Evolutionary conservation across 169 alveolate genomes (phyloP).

Genomic region (Babesia divergens): DNA sequence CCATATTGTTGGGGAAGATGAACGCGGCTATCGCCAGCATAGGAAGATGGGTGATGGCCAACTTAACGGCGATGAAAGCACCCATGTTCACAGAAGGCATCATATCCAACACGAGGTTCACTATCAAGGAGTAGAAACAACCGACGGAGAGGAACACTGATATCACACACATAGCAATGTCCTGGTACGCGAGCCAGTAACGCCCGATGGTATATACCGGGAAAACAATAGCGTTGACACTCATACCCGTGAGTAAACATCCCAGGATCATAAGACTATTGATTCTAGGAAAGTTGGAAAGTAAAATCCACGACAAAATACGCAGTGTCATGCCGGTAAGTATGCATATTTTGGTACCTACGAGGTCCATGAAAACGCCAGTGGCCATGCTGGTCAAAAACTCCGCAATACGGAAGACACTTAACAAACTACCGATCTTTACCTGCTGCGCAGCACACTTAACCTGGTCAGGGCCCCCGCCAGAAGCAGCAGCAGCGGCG

Average conservation of each 20-base stretch:
- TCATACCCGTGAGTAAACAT: slow-evolving; percentile 36
- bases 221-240: slow-evolving; percentile 52
- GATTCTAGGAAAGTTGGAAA: slow-evolving; percentile 8
- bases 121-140: slow-evolving; percentile 26
- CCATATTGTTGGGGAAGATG: slow-evolving; percentile 42
- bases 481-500: not conserved
- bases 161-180: slow-evolving; percentile 37
- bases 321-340: slow-evolving; percentile 20
- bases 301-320: slow-evolving; percentile 37
- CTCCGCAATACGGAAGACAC: slow-evolving; percentile 56
- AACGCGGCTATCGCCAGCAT: slow-evolving; percentile 18
- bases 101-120: slow-evolving; percentile 17
- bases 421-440: slow-evolving; percentile 34
- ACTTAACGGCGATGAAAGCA: slow-evolving; percentile 4
- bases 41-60: slow-evolving; percentile 52
- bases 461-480: not conserved
- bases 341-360: slow-evolving; percentile 49
- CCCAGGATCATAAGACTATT: slow-evolving; percentile 34
- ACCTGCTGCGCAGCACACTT: slow-evolving; percentile 39
- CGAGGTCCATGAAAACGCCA: slow-evolving; percentile 56
- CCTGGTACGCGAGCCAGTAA: slow-evolving; percentile 41
- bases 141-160: slow-evolving; percentile 45
- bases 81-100: slow-evolving; percentile 9
- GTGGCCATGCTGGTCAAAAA: slow-evolving; percentile 48
- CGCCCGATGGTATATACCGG: slow-evolving; percentile 61